Conservation (phyloP, 2,329 filamentous ascomycete species). For the Alternaria triticina region DNA sequence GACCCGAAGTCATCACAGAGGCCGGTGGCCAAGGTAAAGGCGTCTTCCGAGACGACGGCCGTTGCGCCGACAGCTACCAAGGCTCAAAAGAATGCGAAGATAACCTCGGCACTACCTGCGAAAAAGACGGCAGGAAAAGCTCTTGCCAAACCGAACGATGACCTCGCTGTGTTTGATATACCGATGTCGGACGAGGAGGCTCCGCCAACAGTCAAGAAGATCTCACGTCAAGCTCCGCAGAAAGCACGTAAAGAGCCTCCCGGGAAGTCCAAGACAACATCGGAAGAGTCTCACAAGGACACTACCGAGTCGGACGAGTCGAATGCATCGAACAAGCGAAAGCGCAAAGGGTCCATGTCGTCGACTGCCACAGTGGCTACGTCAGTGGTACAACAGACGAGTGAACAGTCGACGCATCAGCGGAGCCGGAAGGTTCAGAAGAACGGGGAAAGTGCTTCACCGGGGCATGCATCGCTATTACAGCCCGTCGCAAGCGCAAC, state of each 20-base stretch:
- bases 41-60: slow-evolving; percentile 20
- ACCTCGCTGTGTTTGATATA: slow-evolving; percentile 32
- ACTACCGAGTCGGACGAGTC: slow-evolving; percentile 37
- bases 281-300: slow-evolving; percentile 11
- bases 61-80: slow-evolving; percentile 13
- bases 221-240: slow-evolving; percentile 19
- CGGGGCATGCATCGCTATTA: slow-evolving; percentile 7
- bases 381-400: slow-evolving; percentile 3
- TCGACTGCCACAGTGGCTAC: slow-evolving; percentile 18
- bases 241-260: slow-evolving; percentile 13
- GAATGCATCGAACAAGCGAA: slow-evolving; percentile 39
- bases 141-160: slow-evolving; percentile 3
- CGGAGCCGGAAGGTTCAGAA: slow-evolving; percentile 37
- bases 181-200: slow-evolving; percentile 37
- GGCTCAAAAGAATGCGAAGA: slow-evolving; percentile 10
- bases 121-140: slow-evolving; percentile 12
- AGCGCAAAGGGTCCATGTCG: slow-evolving; percentile 32
- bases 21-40: slow-evolving; percentile 17
- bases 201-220: slow-evolving; percentile 20
- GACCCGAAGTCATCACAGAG: slow-evolving; percentile 2
- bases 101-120: background rate
- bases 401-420: slow-evolving; percentile 17
- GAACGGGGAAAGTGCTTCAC: slow-evolving; percentile 28
- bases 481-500: background rate
- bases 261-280: background rate